Base-by-base conservation (phyloP, 805 yeast genomes). In the Candida orba region DNA sequence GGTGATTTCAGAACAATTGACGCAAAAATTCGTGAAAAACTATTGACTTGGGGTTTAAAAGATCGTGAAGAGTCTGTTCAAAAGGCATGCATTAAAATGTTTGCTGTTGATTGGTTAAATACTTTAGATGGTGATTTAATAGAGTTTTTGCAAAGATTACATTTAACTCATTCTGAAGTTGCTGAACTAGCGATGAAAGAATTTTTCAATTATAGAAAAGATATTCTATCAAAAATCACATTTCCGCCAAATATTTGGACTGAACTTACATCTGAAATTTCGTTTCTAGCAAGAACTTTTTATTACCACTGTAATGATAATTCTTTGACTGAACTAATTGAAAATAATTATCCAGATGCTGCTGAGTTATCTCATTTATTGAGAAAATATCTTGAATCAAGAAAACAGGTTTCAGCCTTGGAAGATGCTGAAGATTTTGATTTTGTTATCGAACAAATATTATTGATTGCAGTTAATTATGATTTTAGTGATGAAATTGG, bases 401-500 rank as follows among this genome's bases (percentile, higher is more conserved):
- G 89, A 47, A 60, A 53, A 29, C 56, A 45, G 13, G 38, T 47
- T 24, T 56, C 42, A 41, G 43, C 34, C 34, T 43, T 35, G 1
- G 69, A 67, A 4, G 79, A 80, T 43, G 66, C 75, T 6, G 69
- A 67, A 20, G 88, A 83, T 44, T 58, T 78, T 25, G 90, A 84
- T 49, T 89, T 80, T 57, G 76, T 89, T 38, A 72, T 89, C 35
- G 78, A 79, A 45, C 96, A 93, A 60, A 61, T 91, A 18, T 59
- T 91, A 33, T 62, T 67, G 9, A 74, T 87, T 24, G 81, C 90
- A 1, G 73, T 74, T 25, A 75, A 76, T 33, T 84, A 83, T 57
- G 98, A 93, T 60, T 88, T 78, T 56, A 82, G 88, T 53, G 97
- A 93, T 66, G 96, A 90, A 61, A 75, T 84, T 38, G 96, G 97